Evolutionary conservation across 2,329 filamentous ascomycete species (phyloP), one percentile per base, ranked within the genome.

Genomic region (Elsinoe australis): DNA sequence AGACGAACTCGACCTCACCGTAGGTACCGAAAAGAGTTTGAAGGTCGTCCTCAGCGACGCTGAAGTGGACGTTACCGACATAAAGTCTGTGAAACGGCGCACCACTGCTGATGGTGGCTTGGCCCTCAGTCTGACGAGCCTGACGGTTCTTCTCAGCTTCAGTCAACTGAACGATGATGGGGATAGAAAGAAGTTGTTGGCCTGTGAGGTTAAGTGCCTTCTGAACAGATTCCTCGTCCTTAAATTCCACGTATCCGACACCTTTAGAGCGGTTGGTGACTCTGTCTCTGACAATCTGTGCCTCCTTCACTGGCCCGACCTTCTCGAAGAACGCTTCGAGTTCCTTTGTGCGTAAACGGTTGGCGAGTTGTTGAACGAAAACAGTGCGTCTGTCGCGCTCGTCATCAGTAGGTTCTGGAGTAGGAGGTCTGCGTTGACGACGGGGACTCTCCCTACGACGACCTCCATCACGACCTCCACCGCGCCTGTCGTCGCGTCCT

Each of bases 121-220:
- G 69, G 45, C 77, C 72, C 59, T 92, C 85, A 46, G 85, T 79
- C 55, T 79, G 90, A 57, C 90, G 87, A 55, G 88, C 87, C 74
- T 95, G 90, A 59, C 92, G 88, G 65, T 98, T 98, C 76, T 98
- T 98, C 69, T 98, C 94, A 65, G 92, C 94, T 75, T 98, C 92
- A 60, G 92, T 96, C 66, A 95, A 82, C 70, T 96, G 90, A 49
- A 90, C 94, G 61, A 98, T 98, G 66, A 98, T 94, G 51, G 92
- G 92, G 58, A 98, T 95, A 76, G 88, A 89, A 83, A 95, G 75
- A 70, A 98, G 83, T 71, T 92, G 95, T 74, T 96, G 90, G 70
- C 92, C 92, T 67, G 92, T 98, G 74, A 98, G 88, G 73, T 95
- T 86, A 66, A 98, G 85, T 63, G 94, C 92, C 71, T 85, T 82